Percentiles rank a stretch among this genome's conserved stretches.
phyloP scores from a whole-genome alignment of 73 alveolate genomes.

The Paramecium bursaria region DNA sequence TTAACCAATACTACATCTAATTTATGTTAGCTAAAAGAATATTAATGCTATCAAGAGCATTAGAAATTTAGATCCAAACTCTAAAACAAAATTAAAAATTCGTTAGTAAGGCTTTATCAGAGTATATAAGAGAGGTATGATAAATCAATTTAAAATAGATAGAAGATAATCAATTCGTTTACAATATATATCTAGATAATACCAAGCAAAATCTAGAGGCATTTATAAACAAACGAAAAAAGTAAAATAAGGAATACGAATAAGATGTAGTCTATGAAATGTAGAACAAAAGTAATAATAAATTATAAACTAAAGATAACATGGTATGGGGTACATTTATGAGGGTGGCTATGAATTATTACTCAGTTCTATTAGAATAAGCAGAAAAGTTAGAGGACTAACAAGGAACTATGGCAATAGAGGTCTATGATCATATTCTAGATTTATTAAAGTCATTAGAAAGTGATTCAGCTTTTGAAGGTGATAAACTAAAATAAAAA shows the following conservation, averaged over 20 bases:
- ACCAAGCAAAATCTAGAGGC: neutral
- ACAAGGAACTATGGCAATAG: slow-evolving; percentile 9
- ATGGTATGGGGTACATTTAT: slow-evolving; percentile 7
- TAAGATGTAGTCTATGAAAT: neutral
- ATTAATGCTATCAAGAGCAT: neutral
- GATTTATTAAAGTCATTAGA: slow-evolving; percentile 36
- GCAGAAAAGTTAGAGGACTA: slow-evolving; percentile 19
- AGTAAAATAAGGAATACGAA: neutral
- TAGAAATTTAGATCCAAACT: neutral
- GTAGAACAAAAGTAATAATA: neutral
- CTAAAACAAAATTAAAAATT: neutral
- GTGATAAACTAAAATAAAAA: slow-evolving; percentile 35
- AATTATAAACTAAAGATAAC: neutral
- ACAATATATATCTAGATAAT: slow-evolving; percentile 30
- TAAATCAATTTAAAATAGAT: neutral
- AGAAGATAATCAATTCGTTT: slow-evolving; percentile 19
- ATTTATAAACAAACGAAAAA: slow-evolving; percentile 2
- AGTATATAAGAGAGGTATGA: slow-evolving; percentile 3
- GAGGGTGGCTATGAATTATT: slow-evolving; percentile 8
- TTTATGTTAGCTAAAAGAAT: slow-evolving; percentile 40
- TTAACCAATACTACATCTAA: slow-evolving; percentile 36
- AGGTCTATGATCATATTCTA: slow-evolving; percentile 37
- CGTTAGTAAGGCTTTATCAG: neutral
- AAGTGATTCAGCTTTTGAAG: slow-evolving; percentile 50
- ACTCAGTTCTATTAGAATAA: neutral